Percentiles rank a stretch among this genome's conserved stretches.
phyloP scores from a whole-genome alignment of 768 basidiomycete genomes.

The Mycena pura region DNA sequence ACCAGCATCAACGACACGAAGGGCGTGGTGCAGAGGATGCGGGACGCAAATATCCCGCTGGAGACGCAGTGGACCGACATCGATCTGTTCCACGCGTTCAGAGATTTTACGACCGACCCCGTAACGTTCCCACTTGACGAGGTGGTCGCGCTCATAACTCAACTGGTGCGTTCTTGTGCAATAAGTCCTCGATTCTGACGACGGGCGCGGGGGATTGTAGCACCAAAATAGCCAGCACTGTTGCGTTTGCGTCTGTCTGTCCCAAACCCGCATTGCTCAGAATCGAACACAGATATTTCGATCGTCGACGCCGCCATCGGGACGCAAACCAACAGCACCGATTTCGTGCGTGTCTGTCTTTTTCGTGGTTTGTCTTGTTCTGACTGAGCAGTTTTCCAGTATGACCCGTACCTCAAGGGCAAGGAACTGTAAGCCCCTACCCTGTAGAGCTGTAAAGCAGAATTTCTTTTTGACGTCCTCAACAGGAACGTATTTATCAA shows the following conservation, averaged over 20 bases:
- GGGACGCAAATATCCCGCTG: conserved; percentile 72
- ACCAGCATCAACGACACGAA: conserved; percentile 50
- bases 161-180: conserved; percentile 52
- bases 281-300: conserved; percentile 58
- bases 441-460: background rate
- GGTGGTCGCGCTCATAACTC: conserved; percentile 57
- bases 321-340: conserved; percentile 61
- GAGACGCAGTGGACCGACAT: conserved; percentile 88
- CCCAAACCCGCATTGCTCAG: conserved; percentile 13
- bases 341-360: conserved; percentile 55
- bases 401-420: conserved; percentile 70
- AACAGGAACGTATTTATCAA: conserved; percentile 70
- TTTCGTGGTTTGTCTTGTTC: conserved; percentile 1
- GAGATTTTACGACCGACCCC: conserved; percentile 75
- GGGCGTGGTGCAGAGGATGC: conserved; percentile 53
- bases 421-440: conserved; percentile 53
- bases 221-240: conserved; percentile 54
- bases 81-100: conserved; percentile 69
- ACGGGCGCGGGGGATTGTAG: background rate
- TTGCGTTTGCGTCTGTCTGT: conserved; percentile 23
- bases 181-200: conserved; percentile 16
- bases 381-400: conserved; percentile 46
- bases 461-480: conserved; percentile 5
- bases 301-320: conserved; percentile 72
- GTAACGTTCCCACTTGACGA: conserved; percentile 63